Evolutionary conservation across 768 basidiomycete species (phyloP).

Genomic region (Mycena rosella): DNA sequence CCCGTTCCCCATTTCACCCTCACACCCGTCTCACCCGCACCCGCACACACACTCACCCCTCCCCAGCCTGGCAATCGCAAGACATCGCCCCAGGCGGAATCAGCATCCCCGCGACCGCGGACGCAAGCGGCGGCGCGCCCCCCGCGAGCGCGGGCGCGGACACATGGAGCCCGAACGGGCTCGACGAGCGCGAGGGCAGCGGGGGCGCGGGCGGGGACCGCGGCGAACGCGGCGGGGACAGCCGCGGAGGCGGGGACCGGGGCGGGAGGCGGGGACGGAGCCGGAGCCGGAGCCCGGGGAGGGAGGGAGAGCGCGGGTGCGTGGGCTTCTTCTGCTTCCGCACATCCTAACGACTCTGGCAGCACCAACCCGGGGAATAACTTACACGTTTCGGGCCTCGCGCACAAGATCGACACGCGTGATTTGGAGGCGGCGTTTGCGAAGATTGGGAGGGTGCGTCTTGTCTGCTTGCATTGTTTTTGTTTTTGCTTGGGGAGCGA

Average conservation of each 20-base stretch:
- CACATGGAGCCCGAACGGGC: conserved; percentile 59
- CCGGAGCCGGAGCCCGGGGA: conserved; percentile 82
- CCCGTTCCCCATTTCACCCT: too few relatives aligned
- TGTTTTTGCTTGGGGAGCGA: not conserved
- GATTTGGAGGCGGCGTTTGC: conserved; percentile 91
- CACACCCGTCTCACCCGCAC: not conserved
- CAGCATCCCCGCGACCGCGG: conserved; percentile 74
- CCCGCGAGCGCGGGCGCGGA: conserved; percentile 66
- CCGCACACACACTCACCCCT: conserved; percentile 38
- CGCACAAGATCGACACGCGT: conserved; percentile 76
- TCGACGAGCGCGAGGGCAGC: conserved; percentile 56
- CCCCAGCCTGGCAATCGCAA: conserved; percentile 87
- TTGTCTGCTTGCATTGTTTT: not conserved
- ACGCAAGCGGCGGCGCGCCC: conserved; percentile 50
- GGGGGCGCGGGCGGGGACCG: too few relatives aligned
- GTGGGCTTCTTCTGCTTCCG: conserved; percentile 39
- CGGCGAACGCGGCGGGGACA: conserved; percentile 53
- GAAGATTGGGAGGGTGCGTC: conserved; percentile 83
- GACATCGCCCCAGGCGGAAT: conserved; percentile 82
- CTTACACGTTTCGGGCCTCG: conserved; percentile 71
- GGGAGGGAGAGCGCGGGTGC: conserved; percentile 68
- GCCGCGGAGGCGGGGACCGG: not conserved
- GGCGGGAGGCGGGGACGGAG: conserved; percentile 65
- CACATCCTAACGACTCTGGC: too few relatives aligned
- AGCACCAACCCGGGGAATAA: conserved; percentile 80